Evolutionary conservation across 768 basidiomycete genomes (phyloP).

Genomic region (Suillus fuscotomentosus): DNA sequence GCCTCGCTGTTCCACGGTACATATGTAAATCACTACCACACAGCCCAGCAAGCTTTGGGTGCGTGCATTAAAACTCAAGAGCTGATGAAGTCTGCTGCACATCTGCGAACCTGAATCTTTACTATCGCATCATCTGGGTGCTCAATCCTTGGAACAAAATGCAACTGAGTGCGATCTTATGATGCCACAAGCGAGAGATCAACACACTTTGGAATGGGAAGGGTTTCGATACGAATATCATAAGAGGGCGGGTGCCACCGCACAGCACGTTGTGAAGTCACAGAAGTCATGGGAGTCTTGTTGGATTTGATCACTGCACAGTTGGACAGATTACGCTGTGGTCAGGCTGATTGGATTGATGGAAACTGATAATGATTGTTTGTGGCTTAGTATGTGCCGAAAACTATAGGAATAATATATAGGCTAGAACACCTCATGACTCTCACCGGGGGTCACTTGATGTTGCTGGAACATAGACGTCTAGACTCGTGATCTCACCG

Average conservation of each 20-base stretch:
- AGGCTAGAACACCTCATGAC: too few relatives aligned
- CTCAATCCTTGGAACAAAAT: constrained; percentile 46
- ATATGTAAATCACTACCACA: constrained; percentile 78
- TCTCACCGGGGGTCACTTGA: too few relatives aligned
- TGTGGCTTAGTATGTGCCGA: too few relatives aligned
- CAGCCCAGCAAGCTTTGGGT: constrained; percentile 55
- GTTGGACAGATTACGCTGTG: too few relatives aligned
- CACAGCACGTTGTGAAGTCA: constrained; percentile 38
- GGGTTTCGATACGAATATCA: constrained; percentile 66
- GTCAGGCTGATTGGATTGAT: too few relatives aligned
- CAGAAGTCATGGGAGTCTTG: neutral
- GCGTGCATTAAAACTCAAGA: constrained; percentile 1
- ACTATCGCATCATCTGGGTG: constrained; percentile 79
- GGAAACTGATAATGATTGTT: too few relatives aligned
- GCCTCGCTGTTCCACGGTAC: constrained; percentile 62
- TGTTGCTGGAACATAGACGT: too few relatives aligned
- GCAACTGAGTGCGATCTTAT: neutral
- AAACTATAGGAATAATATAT: too few relatives aligned
- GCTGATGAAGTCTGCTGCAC: neutral
- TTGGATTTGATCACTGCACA: too few relatives aligned
- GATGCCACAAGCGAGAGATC: neutral
- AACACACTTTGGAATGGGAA: constrained; percentile 55
- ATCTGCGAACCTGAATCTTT: constrained; percentile 56
- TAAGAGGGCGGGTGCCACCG: constrained; percentile 68
- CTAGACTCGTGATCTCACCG: too few relatives aligned